Evolutionary conservation across 352 stramenopile species (phyloP).

Genomic region (Globisporangium heterothallicum): DNA sequence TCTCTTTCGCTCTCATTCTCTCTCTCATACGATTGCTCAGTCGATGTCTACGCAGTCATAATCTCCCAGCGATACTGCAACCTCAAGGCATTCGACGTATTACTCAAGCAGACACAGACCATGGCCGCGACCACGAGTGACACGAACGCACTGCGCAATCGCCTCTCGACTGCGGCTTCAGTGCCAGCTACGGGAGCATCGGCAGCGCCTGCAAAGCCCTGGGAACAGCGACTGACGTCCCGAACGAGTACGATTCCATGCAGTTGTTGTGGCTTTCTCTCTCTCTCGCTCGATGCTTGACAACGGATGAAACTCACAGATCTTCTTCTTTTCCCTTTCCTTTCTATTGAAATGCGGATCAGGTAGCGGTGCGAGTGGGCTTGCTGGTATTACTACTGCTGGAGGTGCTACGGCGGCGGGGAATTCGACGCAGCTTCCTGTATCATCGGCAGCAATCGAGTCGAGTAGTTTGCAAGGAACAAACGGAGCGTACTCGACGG

Average conservation of each 20-base stretch:
- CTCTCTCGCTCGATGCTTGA: background rate
- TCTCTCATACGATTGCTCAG: background rate
- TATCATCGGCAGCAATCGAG: background rate
- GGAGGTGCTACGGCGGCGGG: background rate
- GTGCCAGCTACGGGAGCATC: background rate
- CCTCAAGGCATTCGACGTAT: conserved; percentile 1
- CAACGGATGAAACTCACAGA: background rate
- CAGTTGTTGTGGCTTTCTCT: background rate
- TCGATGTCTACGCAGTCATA: conserved; percentile 13
- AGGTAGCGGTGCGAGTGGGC: background rate
- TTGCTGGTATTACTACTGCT: background rate
- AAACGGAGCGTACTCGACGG: conserved; percentile 5
- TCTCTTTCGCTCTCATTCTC: conserved; percentile 1
- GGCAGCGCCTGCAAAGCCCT: conserved; percentile 35
- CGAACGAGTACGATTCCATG: conserved; percentile 22
- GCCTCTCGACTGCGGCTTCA: conserved; percentile 8
- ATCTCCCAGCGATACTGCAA: background rate
- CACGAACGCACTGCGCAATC: conserved; percentile 12
- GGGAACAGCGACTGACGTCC: conserved; percentile 33
- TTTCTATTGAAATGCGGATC: background rate
- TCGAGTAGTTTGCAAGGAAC: conserved; percentile 1
- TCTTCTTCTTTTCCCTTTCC: no score
- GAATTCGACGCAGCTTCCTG: background rate
- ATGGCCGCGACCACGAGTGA: conserved; percentile 29
- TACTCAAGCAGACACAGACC: conserved; percentile 4